phyloP scores from a whole-genome alignment of 2,329 filamentous ascomycete genomes.

The Paraconiothyrium sp. region DNA sequence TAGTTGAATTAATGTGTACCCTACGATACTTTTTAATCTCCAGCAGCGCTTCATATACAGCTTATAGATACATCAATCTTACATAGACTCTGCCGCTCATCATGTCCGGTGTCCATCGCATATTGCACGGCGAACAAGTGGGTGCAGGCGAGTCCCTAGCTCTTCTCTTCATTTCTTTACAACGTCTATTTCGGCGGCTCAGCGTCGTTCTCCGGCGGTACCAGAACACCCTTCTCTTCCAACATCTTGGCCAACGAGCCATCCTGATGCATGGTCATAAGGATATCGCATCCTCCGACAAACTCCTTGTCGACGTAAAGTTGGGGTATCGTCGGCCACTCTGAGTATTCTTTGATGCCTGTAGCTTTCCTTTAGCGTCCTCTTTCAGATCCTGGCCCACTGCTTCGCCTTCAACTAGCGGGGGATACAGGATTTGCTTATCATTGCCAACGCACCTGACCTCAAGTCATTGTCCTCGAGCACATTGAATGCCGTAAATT shows the following conservation, averaged over 20 bases:
- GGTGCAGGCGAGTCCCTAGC: not conserved
- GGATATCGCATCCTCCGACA: constrained; percentile 95
- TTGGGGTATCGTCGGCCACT: constrained; percentile 99
- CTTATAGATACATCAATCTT: constrained; percentile 15
- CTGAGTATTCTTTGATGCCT: constrained; percentile 99
- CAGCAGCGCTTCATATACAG: not conserved
- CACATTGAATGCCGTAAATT: constrained; percentile 99
- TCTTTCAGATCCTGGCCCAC: not conserved
- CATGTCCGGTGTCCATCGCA: not conserved
- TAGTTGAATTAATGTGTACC: too few species aligned
- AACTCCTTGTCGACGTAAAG: constrained; percentile 97
- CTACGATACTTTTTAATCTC: not conserved
- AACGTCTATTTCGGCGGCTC: constrained; percentile 34
- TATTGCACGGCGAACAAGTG: not conserved
- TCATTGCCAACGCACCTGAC: constrained; percentile 63
- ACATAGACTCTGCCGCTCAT: not conserved
- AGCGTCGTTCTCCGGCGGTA: constrained; percentile 54
- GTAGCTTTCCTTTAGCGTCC: constrained; percentile 15
- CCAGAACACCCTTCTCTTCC: constrained; percentile 89
- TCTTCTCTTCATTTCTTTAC: not conserved
- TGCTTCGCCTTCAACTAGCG: not conserved
- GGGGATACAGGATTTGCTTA: not conserved
- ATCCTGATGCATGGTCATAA: constrained; percentile 97
- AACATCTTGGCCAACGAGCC: constrained; percentile 91
- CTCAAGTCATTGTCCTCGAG: constrained; percentile 89